Percentiles rank a stretch among this genome's conserved stretches.
phyloP scores from a whole-genome alignment of 257 asterid genomes.

The Solanum raphanifolium region DNA sequence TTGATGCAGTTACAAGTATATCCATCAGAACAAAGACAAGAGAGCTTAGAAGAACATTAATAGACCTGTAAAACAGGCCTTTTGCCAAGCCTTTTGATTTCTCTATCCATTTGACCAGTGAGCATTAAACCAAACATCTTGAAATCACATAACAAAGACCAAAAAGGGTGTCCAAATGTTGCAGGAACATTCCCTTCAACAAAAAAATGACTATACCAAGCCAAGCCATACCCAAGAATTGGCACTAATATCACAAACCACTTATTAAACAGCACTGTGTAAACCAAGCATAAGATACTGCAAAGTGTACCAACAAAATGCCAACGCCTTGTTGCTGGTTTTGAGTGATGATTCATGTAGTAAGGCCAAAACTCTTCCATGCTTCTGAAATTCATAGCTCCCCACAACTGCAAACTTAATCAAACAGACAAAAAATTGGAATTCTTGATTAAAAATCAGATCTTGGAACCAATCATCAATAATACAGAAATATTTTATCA shows the following conservation, averaged over 20 bases:
- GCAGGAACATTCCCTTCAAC: constrained; percentile 90
- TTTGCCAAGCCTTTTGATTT: constrained; percentile 98
- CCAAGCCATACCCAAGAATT: constrained; percentile 71
- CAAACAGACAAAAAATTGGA: neutral
- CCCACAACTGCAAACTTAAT: neutral
- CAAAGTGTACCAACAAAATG: constrained; percentile 86
- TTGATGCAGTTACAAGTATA: constrained; percentile 13
- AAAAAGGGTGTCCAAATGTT: constrained; percentile 88
- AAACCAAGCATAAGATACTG: constrained; percentile 63
- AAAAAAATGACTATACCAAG: constrained; percentile 96
- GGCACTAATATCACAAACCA: constrained; percentile 65
- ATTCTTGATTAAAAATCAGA: neutral
- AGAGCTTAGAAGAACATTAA: constrained; percentile 2
- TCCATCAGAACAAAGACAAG: neutral
- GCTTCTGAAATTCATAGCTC: constrained; percentile 66
- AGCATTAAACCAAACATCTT: constrained; percentile 97
- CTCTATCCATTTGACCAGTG: constrained; percentile 86
- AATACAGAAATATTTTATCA: neutral
- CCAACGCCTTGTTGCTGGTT: constrained; percentile 84
- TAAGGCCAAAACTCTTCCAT: constrained; percentile 96
- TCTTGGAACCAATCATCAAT: neutral
- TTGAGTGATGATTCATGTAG: constrained; percentile 86
- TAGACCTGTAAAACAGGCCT: constrained; percentile 80
- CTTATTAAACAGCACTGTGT: constrained; percentile 63
- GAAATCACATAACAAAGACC: constrained; percentile 89